Evolutionary conservation across 176 grass and related monocot species (phyloP), one percentile per base, ranked within the genome.

Genomic region (Oropetium thomaeum): DNA sequence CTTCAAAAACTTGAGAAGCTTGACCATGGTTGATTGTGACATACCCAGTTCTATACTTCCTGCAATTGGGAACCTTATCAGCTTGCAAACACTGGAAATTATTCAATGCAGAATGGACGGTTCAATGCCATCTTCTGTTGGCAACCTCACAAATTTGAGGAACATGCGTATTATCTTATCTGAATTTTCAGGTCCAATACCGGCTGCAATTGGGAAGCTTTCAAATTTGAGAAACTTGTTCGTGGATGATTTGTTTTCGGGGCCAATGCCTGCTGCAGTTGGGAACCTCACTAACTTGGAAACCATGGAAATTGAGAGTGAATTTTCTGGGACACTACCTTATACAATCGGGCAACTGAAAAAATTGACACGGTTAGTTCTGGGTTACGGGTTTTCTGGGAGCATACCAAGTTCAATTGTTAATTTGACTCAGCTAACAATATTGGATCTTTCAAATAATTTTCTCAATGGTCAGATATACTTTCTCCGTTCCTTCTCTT

Each of bases 351-450:
- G 57, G 3, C 78, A 81, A 45, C 67, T 81, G 15, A 71, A 71
- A 17, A 3, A 29, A 31, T 16, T 81, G 67, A 71, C 5, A 29
- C 2, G 0, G 3, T 47, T 81, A 71, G 6, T 5, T 30, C 45
- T 81, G 3, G 0, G 0, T 1, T 40, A 33, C 33, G 10, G 5
- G 1, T 51, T 71, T 1, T 52, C 58, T 62, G 68, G 78, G 2
- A 81, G 78, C 0, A 72, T 81, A 73, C 79, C 79, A 73, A 20
- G 35, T 81, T 81, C 69, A 42, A 0, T 81, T 65, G 25, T 1
- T 51, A 82, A 74, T 65, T 65, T 82, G 8, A 66, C 59, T 3
- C 20, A 8, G 4, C 8, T 71, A 37, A 71, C 31, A 8, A 25
- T 0, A 25, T 7, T 71, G 48, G 30, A 54, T 71, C 11, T 71